A percentile compares a stretch with the other conserved stretches of the same genome.
Conservation (phyloP, 257 asterid genomes). For the Ballota nigra region DNA sequence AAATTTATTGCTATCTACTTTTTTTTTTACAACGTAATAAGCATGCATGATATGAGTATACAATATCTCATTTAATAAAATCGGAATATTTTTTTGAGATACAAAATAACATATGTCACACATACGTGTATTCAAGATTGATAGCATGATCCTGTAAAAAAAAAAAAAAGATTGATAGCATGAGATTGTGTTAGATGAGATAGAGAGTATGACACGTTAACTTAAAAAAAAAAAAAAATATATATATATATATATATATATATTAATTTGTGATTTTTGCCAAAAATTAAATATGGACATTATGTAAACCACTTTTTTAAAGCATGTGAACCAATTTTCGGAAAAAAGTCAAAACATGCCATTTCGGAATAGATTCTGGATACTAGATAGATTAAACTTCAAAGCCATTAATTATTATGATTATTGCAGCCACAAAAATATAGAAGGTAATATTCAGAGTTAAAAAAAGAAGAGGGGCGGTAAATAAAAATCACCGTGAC, state of each 20-base stretch:
- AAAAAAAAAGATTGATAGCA: too few species aligned
- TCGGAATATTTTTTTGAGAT: background rate
- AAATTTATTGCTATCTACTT: background rate
- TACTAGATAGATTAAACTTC: background rate
- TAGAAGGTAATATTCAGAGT: background rate
- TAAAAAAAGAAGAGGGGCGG: conserved; percentile 7
- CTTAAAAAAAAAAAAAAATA: too few species aligned
- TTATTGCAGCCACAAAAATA: background rate
- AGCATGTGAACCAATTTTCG: too few species aligned
- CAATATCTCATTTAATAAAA: background rate
- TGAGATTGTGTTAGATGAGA: too few species aligned
- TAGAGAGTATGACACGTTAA: too few species aligned
- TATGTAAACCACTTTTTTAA: too few species aligned
- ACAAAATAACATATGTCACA: background rate
- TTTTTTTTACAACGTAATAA: background rate
- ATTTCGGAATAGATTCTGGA: background rate
- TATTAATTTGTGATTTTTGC: too few species aligned
- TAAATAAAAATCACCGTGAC: conserved; percentile 7
- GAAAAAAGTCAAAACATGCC: background rate
- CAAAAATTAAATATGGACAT: too few species aligned
- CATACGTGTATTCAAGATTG: background rate
- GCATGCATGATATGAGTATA: background rate
- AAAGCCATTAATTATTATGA: background rate
- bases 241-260: too few species aligned
- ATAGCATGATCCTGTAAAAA: too few species aligned